A percentile compares a stretch with the other conserved stretches of the same genome.
Conservation (phyloP, 2,329 filamentous ascomycete genomes). For the Fusarium nygamai region DNA sequence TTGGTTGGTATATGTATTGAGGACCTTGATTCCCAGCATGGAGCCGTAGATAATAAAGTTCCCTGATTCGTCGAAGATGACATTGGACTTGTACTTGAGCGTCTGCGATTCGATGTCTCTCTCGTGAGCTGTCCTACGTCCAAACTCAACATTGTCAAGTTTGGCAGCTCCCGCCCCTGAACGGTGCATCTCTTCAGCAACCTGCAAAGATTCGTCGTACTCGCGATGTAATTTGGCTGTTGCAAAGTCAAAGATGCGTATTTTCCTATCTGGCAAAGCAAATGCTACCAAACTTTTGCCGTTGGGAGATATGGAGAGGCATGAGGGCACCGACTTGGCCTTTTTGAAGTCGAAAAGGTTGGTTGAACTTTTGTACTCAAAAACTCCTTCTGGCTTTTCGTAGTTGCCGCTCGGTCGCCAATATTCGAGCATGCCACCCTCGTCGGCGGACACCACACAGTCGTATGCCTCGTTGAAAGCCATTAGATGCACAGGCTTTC, state of each 20-base stretch:
- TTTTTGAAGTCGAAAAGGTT: conserved; percentile 98
- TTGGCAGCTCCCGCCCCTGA: conserved; percentile 84
- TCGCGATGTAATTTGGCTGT: conserved; percentile 88
- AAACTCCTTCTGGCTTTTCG: conserved; percentile 92
- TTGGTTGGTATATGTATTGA: conserved; percentile 95
- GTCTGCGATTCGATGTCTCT: conserved; percentile 80
- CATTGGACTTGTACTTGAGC: conserved; percentile 77
- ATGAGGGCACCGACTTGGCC: conserved; percentile 83
- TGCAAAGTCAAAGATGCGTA: conserved; percentile 92
- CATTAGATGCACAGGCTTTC: conserved; percentile 83
- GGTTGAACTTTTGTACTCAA: conserved; percentile 91
- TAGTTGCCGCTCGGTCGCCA: conserved; percentile 85
- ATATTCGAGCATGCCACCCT: conserved; percentile 95
- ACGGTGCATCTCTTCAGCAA: conserved; percentile 94
- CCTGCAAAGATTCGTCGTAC: conserved; percentile 93
- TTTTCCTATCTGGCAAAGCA: conserved; percentile 92
- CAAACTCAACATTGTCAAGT: conserved; percentile 91
- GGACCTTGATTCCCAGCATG: conserved; percentile 89
- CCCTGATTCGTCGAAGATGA: conserved; percentile 95
- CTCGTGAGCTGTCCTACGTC: conserved; percentile 85
- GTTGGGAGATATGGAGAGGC: conserved; percentile 85
- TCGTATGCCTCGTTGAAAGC: conserved; percentile 89
- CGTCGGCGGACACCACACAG: conserved; percentile 90
- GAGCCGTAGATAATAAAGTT: conserved; percentile 96
- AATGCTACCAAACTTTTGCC: conserved; percentile 88